Evolutionary conservation across 345 rosid species (phyloP).

Genomic region (Rhodamnia rubescens): DNA sequence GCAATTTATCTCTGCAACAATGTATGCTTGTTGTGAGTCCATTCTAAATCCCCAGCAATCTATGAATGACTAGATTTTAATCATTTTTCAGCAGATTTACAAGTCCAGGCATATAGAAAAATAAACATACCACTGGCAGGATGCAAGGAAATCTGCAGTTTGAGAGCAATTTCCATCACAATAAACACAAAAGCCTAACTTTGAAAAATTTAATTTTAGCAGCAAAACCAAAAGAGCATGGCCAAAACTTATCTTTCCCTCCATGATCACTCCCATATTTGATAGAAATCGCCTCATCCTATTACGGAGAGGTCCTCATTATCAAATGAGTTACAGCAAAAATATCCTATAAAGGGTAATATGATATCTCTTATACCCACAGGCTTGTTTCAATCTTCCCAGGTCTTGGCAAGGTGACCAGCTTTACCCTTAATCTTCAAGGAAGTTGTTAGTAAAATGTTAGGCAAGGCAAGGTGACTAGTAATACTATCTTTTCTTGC

Average conservation of each 20-base stretch:
- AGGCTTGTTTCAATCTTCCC: neutral
- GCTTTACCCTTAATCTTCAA: neutral
- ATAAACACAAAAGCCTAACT: neutral
- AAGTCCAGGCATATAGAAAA: neutral
- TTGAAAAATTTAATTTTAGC: neutral
- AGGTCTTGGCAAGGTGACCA: neutral
- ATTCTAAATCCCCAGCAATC: neutral
- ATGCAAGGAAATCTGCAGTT: neutral
- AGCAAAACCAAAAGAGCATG: neutral
- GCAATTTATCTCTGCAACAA: slow-evolving; percentile 77
- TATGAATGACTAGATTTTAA: neutral
- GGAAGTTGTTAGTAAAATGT: neutral
- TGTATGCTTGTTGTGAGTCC: slow-evolving; percentile 5
- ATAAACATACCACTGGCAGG: neutral
- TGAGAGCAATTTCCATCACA: neutral
- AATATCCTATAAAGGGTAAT: neutral
- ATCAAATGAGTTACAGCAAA: neutral
- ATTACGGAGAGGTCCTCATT: neutral
- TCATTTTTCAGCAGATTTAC: neutral
- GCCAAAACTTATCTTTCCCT: neutral
- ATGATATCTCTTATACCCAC: neutral
- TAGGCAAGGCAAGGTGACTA: neutral
- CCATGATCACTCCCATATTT: neutral
- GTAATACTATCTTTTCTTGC: neutral
- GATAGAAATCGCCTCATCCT: neutral